A percentile compares a stretch with the other conserved stretches of the same genome.
These are phyloP conservation scores for Cladosporium colombiae DNA, from an alignment of 2,329 filamentous ascomycete genomes.

Conservation along the genomic window DNA sequence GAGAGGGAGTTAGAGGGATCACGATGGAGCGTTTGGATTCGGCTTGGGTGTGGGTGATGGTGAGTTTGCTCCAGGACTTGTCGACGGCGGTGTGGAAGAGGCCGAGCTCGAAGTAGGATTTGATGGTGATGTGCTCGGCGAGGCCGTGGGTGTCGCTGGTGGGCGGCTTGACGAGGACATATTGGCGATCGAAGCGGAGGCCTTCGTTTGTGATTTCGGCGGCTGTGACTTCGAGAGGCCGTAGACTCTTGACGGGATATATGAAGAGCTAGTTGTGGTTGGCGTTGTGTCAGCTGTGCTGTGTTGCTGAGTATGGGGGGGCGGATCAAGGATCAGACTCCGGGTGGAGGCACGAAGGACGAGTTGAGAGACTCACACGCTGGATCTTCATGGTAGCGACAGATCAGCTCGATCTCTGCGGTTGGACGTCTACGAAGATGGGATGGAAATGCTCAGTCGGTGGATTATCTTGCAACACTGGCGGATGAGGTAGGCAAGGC, in stretches of 20 bases:
- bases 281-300: constrained; percentile 8
- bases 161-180: constrained; percentile 38
- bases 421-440: not conserved
- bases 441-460: not conserved
- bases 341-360: not conserved
- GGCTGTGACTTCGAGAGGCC: constrained; percentile 36
- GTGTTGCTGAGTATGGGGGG: not conserved
- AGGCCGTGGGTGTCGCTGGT: constrained; percentile 32
- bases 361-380: constrained; percentile 26
- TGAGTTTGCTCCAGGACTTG: constrained; percentile 37
- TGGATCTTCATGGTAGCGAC: constrained; percentile 33
- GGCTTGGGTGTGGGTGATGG: constrained; percentile 36
- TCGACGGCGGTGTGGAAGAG: constrained; percentile 38
- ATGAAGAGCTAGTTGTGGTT: constrained; percentile 34
- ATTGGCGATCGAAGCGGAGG: constrained; percentile 38
- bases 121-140: constrained; percentile 40
- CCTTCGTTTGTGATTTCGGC: constrained; percentile 40
- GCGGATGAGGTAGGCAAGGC: not conserved
- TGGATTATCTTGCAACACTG: not conserved
- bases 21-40: constrained; percentile 31
- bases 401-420: not conserved
- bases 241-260: constrained; percentile 37
- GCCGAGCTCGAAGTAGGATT: constrained; percentile 37
- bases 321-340: constrained; percentile 4
- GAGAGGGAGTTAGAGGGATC: constrained; percentile 36